Evolutionary conservation across 2,329 filamentous ascomycete genomes (phyloP).

Genomic region (Penicillium fuscoglaucum): DNA sequence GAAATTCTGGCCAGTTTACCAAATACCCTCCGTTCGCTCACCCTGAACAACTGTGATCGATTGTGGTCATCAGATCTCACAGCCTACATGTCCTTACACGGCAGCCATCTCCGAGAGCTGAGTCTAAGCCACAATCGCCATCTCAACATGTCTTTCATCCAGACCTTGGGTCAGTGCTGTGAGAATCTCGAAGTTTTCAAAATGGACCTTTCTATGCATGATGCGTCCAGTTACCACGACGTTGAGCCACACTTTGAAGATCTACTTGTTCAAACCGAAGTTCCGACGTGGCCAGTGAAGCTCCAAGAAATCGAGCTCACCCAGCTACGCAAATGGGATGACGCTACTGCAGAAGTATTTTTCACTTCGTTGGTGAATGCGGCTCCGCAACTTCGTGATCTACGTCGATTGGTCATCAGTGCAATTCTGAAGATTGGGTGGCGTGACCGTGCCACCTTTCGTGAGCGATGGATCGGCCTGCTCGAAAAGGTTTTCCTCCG

Average conservation of each 20-base stretch:
- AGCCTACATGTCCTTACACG: slow-evolving; percentile 66
- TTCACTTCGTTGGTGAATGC: slow-evolving; percentile 75
- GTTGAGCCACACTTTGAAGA: slow-evolving; percentile 72
- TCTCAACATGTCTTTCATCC: slow-evolving; percentile 73
- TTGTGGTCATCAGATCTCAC: slow-evolving; percentile 67
- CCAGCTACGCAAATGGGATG: slow-evolving; percentile 73
- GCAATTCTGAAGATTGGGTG: slow-evolving; percentile 77
- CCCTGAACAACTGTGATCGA: slow-evolving; percentile 76
- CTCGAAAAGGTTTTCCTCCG: slow-evolving; percentile 57
- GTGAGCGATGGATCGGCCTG: slow-evolving; percentile 72
- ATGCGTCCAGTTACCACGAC: slow-evolving; percentile 66
- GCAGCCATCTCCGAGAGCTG: slow-evolving; percentile 65
- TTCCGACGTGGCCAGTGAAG: slow-evolving; percentile 75
- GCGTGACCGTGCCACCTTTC: slow-evolving; percentile 77
- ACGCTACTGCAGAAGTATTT: slow-evolving; percentile 70
- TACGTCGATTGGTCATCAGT: slow-evolving; percentile 71
- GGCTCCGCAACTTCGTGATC: slow-evolving; percentile 63
- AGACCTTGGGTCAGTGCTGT: slow-evolving; percentile 64
- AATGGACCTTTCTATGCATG: slow-evolving; percentile 79
- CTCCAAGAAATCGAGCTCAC: slow-evolving; percentile 72
- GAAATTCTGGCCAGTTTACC: slow-evolving; percentile 70
- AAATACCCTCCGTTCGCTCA: slow-evolving; percentile 63
- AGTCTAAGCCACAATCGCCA: slow-evolving; percentile 76
- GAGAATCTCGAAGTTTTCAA: slow-evolving; percentile 68
- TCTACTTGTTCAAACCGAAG: slow-evolving; percentile 58